phyloP scores from a whole-genome alignment of 208 protist genomes.

The Strigomonas culicis region DNA sequence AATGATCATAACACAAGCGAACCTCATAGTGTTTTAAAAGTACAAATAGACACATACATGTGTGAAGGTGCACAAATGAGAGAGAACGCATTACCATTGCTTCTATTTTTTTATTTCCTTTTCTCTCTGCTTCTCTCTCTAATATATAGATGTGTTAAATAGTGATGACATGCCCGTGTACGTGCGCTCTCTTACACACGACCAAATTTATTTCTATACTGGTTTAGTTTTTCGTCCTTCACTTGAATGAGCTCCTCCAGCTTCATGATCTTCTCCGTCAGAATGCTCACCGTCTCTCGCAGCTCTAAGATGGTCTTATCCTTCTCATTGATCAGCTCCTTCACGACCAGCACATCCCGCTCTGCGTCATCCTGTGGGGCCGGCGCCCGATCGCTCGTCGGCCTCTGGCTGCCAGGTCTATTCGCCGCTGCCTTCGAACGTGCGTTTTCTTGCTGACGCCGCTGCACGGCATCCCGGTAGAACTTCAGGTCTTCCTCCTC shows the following conservation, averaged over 20 bases:
- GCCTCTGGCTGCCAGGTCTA: no score
- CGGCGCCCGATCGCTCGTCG: conserved; percentile 11
- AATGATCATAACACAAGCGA: no score
- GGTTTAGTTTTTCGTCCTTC: conserved; percentile 94
- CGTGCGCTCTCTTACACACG: conserved; percentile 14
- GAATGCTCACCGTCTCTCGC: conserved; percentile 83
- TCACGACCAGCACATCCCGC: conserved; percentile 21
- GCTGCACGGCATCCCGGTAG: no score
- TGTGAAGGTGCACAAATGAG: no score
- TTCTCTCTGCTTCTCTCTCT: conserved; percentile 3
- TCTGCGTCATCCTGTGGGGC: conserved; percentile 8
- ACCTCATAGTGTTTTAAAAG: no score
- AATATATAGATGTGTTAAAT: neutral
- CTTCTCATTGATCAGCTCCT: conserved; percentile 82
- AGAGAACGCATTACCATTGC: no score
- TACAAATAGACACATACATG: no score
- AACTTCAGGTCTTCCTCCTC: no score
- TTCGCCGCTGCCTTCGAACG: no score
- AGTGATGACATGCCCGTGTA: neutral
- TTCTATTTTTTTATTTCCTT: neutral
- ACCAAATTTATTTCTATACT: conserved; percentile 71
- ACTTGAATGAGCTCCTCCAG: conserved; percentile 94
- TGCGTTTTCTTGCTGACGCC: no score
- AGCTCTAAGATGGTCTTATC: conserved; percentile 90
- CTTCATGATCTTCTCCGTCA: conserved; percentile 93